Evolutionary conservation across 805 yeast genomes (phyloP), one percentile per base, ranked within the genome.

Genomic region (Metschnikowia aberdeeniae): DNA sequence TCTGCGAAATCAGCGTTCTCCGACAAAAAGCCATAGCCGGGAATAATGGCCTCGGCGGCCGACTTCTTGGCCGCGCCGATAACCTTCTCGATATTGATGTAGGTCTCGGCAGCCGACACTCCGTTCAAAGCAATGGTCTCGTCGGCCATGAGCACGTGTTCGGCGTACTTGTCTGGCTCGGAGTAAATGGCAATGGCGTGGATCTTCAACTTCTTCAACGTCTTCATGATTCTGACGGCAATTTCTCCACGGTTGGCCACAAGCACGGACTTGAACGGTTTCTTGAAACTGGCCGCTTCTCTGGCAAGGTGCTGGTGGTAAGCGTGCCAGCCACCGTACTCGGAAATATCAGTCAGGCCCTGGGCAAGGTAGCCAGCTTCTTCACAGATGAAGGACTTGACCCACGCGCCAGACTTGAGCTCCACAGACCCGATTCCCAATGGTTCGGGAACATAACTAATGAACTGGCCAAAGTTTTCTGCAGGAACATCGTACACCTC

Each of bases 221-320:
- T 90, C 61, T 79, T 84, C 60, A 92, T 89, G 56, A 93, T 89
- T 59, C 99, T 76, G 27, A 90, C 97, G 2, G 99, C 97, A 58
- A 92, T 92, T 68, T 92, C 99, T 63, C 98, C 98, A 69, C 99
- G 80, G 72, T 92, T 92, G 34, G 98, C 98, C 44, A 92, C 93
- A 45, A 92, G 75, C n/a, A 92, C 96, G 9, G 84, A 77, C 17
- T 81, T 73, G 67, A 89, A 89, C 1, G 95, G 93, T 57, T 78
- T 80, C 45, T 58, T 59, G 36, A 39, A 50, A 50, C 52, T 53
- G 28, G 44, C 43, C 46, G 67, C 68, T 33, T 59, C 58, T 17
- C 57, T 57, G 19, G 54, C 54, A 31, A 68, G 58, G 46, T 60
- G 68, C 47, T 43, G 72, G 39, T 78, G 69, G 68, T 86, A 88